Percentiles rank a stretch among this genome's conserved stretches.
Evolutionary conservation across 1,139 yeast species (phyloP).

Genomic region (Suhomyces bolitotheri): DNA sequence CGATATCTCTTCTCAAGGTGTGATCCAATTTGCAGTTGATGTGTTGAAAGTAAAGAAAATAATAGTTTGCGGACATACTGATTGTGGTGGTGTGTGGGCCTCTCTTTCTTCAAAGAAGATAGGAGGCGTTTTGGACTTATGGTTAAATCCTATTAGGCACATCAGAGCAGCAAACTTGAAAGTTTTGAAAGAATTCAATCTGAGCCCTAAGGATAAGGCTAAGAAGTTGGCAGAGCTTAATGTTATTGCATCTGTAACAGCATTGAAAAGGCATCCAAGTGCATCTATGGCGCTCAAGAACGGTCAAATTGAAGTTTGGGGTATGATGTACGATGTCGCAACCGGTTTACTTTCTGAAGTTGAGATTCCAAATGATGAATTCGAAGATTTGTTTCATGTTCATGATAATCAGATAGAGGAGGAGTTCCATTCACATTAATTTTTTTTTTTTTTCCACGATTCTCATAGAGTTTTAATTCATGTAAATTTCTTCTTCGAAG

Average conservation of each 20-base stretch:
- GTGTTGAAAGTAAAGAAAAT: slow-evolving; percentile 81
- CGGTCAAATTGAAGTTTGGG: slow-evolving; percentile 85
- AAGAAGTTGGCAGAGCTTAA: slow-evolving; percentile 76
- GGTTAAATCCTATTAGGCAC: slow-evolving; percentile 76
- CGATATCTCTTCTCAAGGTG: slow-evolving; percentile 79
- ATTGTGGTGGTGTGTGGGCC: slow-evolving; percentile 96
- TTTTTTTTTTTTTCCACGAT: not conserved
- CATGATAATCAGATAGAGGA: slow-evolving; percentile 42
- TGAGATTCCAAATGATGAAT: slow-evolving; percentile 54
- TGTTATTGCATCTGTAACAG: slow-evolving; percentile 60
- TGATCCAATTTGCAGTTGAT: slow-evolving; percentile 87
- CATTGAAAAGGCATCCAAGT: slow-evolving; percentile 67
- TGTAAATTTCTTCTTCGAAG: not conserved
- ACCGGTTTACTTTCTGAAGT: slow-evolving; percentile 66
- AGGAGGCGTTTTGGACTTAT: slow-evolving; percentile 74
- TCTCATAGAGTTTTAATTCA: not conserved
- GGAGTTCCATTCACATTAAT: slow-evolving; percentile 21
- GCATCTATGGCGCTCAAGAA: slow-evolving; percentile 69
- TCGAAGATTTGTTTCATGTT: slow-evolving; percentile 52
- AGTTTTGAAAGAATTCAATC: slow-evolving; percentile 40
- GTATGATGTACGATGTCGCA: slow-evolving; percentile 82
- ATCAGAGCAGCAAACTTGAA: slow-evolving; percentile 61
- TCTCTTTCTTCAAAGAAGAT: slow-evolving; percentile 68
- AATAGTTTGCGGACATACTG: slow-evolving; percentile 95
- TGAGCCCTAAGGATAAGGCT: slow-evolving; percentile 58